Evolutionary conservation across 768 basidiomycete genomes (phyloP).

Genomic region (Harrya chromipes): DNA sequence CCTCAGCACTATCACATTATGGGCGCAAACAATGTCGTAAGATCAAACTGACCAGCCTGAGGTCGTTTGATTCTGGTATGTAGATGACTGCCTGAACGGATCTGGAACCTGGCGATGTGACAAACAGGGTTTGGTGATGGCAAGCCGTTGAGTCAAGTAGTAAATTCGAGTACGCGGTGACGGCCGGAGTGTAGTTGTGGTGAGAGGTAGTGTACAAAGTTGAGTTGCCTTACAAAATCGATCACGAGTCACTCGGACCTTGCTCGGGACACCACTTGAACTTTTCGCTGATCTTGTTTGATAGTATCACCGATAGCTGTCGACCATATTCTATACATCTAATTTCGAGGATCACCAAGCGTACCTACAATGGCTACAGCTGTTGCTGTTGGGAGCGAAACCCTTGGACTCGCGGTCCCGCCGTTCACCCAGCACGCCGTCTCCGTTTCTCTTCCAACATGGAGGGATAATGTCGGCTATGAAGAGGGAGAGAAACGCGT

Average conservation of each 20-base stretch:
- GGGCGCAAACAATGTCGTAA: neutral
- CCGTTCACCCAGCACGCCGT: constrained; percentile 82
- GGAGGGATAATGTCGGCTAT: constrained; percentile 88
- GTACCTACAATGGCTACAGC: constrained; percentile 5
- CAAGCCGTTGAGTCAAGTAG: too few relatives aligned
- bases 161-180: too few relatives aligned
- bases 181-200: too few relatives aligned
- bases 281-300: too few relatives aligned
- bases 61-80: neutral
- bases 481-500: constrained; percentile 87
- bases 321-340: neutral
- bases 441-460: constrained; percentile 91
- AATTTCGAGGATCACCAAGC: neutral
- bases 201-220: too few relatives aligned
- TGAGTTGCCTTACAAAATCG: too few relatives aligned
- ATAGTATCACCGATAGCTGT: too few relatives aligned
- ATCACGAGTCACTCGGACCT: too few relatives aligned
- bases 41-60: too few relatives aligned
- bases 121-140: too few relatives aligned
- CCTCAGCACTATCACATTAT: neutral
- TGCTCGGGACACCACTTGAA: too few relatives aligned
- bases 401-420: constrained; percentile 54
- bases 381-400: constrained; percentile 8
- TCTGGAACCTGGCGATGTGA: neutral
- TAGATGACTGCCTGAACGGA: neutral